Conservation (phyloP, 163 green algal species). For the Chlamydomonas reinhardtii region DNA sequence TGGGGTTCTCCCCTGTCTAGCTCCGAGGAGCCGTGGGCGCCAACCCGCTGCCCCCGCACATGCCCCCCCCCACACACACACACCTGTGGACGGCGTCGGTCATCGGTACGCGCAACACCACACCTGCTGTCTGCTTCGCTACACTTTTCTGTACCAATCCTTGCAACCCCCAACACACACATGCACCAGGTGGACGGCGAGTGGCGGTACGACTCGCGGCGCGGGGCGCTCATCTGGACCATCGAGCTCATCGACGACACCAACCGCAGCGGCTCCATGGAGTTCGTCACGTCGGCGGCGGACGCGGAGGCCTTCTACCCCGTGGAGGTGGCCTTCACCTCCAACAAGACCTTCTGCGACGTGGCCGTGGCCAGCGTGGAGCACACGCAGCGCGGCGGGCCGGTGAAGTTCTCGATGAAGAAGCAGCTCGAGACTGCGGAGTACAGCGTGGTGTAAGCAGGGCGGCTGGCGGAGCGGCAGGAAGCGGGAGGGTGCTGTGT, state of each 20-base stretch:
- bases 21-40: too few species aligned
- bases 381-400: conserved; percentile 51
- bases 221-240: conserved; percentile 85
- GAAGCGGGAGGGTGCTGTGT: too few species aligned
- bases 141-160: too few species aligned
- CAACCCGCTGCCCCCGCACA: too few species aligned
- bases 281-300: conserved; percentile 93
- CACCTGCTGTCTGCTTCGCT: too few species aligned
- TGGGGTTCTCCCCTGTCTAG: too few species aligned
- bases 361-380: conserved; percentile 48
- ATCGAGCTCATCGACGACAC: conserved; percentile 94
- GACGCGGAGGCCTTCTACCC: conserved; percentile 94
- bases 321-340: conserved; percentile 81
- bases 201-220: conserved; percentile 88
- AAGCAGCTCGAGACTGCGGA: conserved; percentile 52
- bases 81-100: too few species aligned
- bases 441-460: conserved; percentile 41
- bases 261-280: conserved; percentile 91
- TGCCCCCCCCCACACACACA: too few species aligned
- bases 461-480: too few species aligned
- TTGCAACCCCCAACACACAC: too few species aligned
- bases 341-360: conserved; percentile 58
- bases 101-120: too few species aligned
- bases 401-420: conserved; percentile 56
- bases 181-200: conserved; percentile 90